These are phyloP conservation scores for Ceratonia siliqua DNA, from an alignment of 306 rosid genomes.

Conservation along the genomic window DNA sequence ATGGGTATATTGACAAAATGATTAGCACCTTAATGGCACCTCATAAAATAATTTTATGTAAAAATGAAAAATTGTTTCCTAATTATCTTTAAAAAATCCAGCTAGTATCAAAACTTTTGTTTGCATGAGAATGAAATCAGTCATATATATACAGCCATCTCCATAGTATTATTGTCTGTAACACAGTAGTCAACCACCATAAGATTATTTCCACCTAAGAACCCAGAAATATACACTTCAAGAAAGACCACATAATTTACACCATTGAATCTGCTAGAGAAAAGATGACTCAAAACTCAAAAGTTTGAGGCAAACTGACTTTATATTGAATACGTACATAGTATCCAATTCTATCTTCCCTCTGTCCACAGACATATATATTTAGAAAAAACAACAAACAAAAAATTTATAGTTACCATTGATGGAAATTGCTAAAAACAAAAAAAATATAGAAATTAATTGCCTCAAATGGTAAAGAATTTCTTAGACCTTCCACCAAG, in stretches of 20 bases:
- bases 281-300: conserved; percentile 1
- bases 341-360: conserved; percentile 16
- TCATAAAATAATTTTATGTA: not conserved
- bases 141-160: not conserved
- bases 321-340: not conserved
- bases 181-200: not conserved
- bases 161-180: not conserved
- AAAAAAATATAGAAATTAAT: conserved; percentile 21
- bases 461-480: conserved; percentile 20
- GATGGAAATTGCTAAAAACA: conserved; percentile 12
- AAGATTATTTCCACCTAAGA: conserved; percentile 7
- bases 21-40: not conserved
- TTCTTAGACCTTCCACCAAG: conserved; percentile 68
- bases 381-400: conserved; percentile 10
- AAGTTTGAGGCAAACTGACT: not conserved
- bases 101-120: not conserved
- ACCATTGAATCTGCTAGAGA: not conserved
- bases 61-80: not conserved
- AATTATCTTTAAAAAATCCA: not conserved
- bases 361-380: conserved; percentile 22
- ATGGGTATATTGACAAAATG: not conserved
- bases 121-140: not conserved
- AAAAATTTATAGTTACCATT: conserved; percentile 3
- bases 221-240: not conserved
- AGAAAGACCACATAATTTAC: conserved; percentile 1